Conservation (phyloP, 306 rosid species). For the Glycine latifolia region DNA sequence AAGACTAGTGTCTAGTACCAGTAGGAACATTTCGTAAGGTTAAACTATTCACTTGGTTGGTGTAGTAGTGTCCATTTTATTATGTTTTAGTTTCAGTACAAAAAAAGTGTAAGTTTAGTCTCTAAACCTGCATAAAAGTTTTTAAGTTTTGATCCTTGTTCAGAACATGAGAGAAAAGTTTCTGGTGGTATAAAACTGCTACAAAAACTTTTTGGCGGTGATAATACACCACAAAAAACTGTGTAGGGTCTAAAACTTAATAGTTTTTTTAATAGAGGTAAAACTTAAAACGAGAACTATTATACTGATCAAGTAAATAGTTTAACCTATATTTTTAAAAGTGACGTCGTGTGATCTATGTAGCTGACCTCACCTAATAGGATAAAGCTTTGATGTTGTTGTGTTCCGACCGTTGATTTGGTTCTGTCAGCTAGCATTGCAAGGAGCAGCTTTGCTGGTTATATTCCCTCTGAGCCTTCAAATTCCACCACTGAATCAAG, state of each 20-base stretch:
- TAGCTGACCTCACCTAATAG: too few species aligned
- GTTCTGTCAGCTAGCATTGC: conserved; percentile 55
- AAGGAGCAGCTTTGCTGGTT: conserved; percentile 58
- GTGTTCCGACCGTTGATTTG: conserved; percentile 36
- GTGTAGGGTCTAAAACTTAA: neutral
- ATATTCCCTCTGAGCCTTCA: conserved; percentile 57
- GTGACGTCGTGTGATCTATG: neutral
- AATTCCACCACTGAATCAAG: conserved; percentile 46
- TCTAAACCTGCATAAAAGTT: neutral
- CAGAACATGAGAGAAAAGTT: neutral
- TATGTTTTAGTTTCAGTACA: neutral
- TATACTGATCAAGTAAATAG: neutral
- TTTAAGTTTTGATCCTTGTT: neutral
- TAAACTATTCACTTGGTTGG: neutral
- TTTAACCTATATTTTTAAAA: neutral
- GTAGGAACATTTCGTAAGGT: neutral
- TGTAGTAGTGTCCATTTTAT: neutral
- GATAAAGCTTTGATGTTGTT: neutral
- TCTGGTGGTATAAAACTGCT: neutral
- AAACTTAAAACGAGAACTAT: neutral
- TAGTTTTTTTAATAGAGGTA: too few species aligned
- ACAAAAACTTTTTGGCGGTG: neutral
- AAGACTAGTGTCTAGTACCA: neutral
- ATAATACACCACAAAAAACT: neutral
- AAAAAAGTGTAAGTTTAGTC: neutral